Percentiles rank a stretch among this genome's conserved stretches.
Evolutionary conservation across 257 asterid species (phyloP).

Genomic region (Orobanche coerulescens): DNA sequence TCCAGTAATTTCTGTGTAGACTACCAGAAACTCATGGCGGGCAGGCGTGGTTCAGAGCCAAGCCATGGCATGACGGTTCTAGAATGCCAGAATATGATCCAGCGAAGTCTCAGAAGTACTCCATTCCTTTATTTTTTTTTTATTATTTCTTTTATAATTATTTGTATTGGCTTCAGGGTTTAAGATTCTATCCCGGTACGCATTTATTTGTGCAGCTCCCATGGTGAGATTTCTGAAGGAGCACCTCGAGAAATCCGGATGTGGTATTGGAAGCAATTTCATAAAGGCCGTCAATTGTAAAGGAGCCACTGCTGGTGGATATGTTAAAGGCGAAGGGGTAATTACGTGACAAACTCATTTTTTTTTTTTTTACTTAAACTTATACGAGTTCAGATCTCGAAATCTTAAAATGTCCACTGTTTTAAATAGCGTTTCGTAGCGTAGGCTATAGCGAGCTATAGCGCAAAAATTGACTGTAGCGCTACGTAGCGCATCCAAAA

Average conservation of each 20-base stretch:
- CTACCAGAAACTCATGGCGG: conserved; percentile 13
- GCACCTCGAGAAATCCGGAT: conserved; percentile 68
- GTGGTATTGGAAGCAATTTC: conserved; percentile 49
- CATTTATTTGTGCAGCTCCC: conserved; percentile 46
- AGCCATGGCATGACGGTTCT: conserved; percentile 32
- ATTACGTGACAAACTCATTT: not conserved
- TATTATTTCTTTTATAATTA: no score
- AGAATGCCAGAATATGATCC: conserved; percentile 61
- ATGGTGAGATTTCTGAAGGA: conserved; percentile 69
- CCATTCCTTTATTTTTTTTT: not conserved
- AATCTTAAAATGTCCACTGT: not conserved
- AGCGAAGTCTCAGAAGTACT: conserved; percentile 52
- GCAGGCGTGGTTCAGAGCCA: not conserved
- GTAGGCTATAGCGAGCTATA: no score
- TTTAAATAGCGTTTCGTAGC: no score
- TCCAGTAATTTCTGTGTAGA: not conserved
- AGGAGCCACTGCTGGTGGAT: conserved; percentile 44
- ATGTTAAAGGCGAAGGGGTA: conserved; percentile 61
- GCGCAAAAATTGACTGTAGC: no score
- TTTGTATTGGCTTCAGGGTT: conserved; percentile 9
- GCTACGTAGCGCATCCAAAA: no score
- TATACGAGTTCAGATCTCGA: not conserved
- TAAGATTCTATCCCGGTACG: conserved; percentile 1
- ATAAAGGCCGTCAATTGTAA: conserved; percentile 48
- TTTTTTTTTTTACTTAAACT: conserved; percentile 7